Evolutionary conservation across 2,329 filamentous ascomycete species (phyloP), one percentile per base, ranked within the genome.

Genomic region (Cercospora sp.): DNA sequence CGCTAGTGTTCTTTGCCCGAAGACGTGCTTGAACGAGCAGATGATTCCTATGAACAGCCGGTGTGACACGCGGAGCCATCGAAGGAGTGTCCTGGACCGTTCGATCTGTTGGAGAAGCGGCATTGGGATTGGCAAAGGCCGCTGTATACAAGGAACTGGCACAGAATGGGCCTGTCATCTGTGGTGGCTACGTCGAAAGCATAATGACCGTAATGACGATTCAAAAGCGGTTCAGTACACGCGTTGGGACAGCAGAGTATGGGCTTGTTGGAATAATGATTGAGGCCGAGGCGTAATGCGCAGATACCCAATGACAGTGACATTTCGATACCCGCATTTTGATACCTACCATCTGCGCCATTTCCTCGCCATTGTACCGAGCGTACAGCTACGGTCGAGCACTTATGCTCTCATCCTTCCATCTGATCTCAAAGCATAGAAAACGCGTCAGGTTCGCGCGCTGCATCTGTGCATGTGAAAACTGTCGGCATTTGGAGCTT

Each of bases 1-100:
- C 63, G 6, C 45, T 67, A 5, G 57, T 65, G 0, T 63, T 69
- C 55, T 51, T 72, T 30, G 61, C 51, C 20, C 48, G 62, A 6
- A 63, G 60, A 5, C 48, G 48, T 6, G 48, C 48, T 28, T 55
- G 48, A 55, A 7, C 1, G 2, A 13, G 23, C 12, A 8, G 3
- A 13, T 10, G 13, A 7, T 55, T 6, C 45, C 45, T 51, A 13
- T 51, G 45, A 26, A 1, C 20, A 3, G 7, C 10, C 45, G 3
- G 20, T 23, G 45, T 2, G 5, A 51, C 18, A 13, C 16, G 18
- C 3, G 5, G 18, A 3, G 20, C 18, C 45, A 2, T 13, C 5
- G 45, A 23, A 7, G 45, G 18, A 51, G 5, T 4, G 16, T 5
- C 10, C 10, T 16, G 18, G 5, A 51, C 4, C 10, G 4, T 10